Percentiles rank a stretch among this genome's conserved stretches.
Conservation (phyloP, 148 eudicot species). For the Talinum fruticosum region DNA sequence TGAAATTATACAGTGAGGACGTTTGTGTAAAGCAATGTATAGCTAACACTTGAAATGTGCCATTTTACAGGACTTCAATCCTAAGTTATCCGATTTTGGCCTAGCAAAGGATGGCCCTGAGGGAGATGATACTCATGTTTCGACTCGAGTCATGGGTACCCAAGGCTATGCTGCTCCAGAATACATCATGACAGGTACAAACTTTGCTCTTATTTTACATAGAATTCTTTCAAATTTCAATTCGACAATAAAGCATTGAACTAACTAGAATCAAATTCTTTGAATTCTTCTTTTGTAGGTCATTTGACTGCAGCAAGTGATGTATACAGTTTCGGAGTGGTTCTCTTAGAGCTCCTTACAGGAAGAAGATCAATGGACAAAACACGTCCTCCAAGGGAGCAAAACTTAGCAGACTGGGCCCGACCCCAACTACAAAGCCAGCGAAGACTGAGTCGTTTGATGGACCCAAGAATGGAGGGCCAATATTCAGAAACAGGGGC, state of each 20-base stretch:
- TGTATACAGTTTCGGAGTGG: constrained; percentile 91
- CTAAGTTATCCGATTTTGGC: constrained; percentile 81
- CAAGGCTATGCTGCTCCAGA: constrained; percentile 92
- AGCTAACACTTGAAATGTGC: constrained; percentile 1
- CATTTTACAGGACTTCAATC: constrained; percentile 53
- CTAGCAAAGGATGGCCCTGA: constrained; percentile 85
- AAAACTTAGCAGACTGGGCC: constrained; percentile 81
- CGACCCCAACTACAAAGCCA: constrained; percentile 60
- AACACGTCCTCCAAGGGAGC: constrained; percentile 60
- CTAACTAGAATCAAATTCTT: not conserved
- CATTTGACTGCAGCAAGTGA: constrained; percentile 91
- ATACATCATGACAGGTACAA: constrained; percentile 68
- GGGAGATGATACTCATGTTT: constrained; percentile 79
- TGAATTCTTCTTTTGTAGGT: constrained; percentile 42
- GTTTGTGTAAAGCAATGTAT: not conserved
- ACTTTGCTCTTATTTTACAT: not conserved
- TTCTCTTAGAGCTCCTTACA: constrained; percentile 73
- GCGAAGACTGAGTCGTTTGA: constrained; percentile 51
- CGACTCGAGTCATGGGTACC: constrained; percentile 82
- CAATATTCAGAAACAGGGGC: constrained; percentile 73
- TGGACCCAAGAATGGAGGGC: constrained; percentile 84
- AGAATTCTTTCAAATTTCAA: too few relatives aligned
- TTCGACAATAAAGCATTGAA: not conserved
- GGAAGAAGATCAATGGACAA: constrained; percentile 78
- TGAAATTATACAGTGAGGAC: not conserved